Evolutionary conservation across 805 yeast species (phyloP).

Genomic region (Saccharomyces mikatae): DNA sequence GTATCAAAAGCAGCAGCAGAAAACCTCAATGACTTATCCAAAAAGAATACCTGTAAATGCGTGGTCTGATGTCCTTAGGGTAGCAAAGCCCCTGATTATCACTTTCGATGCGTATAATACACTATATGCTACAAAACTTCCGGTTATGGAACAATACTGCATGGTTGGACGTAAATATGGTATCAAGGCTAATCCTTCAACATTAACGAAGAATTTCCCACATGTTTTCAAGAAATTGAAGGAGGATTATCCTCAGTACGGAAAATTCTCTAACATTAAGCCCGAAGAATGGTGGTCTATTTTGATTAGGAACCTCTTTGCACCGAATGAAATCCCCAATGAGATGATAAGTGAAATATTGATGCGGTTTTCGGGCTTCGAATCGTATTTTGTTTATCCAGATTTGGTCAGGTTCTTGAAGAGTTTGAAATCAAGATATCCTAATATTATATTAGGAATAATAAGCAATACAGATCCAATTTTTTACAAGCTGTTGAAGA

Average conservation of each 20-base stretch:
- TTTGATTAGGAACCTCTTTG: conserved; percentile 39
- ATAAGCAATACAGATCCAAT: conserved; percentile 59
- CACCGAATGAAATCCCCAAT: conserved; percentile 28
- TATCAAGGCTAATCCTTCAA: conserved; percentile 23
- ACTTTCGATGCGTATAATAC: conserved; percentile 69
- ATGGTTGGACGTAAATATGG: conserved; percentile 42
- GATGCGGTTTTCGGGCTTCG: conserved; percentile 39
- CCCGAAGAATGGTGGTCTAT: conserved; percentile 52
- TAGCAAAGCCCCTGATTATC: conserved; percentile 37
- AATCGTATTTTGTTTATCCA: conserved; percentile 45
- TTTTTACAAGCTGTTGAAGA: conserved; percentile 38
- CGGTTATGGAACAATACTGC: conserved; percentile 48
- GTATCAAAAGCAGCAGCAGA: background rate
- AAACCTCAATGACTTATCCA: conserved; percentile 10
- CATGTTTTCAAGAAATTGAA: conserved; percentile 32
- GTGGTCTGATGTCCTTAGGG: conserved; percentile 8
- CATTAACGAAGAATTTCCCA: conserved; percentile 25
- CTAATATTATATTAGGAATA: conserved; percentile 36
- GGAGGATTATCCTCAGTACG: conserved; percentile 51
- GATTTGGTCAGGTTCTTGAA: conserved; percentile 45
- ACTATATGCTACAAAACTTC: conserved; percentile 46
- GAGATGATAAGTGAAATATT: conserved; percentile 41
- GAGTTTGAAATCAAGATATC: conserved; percentile 23
- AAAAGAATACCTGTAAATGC: conserved; percentile 7
- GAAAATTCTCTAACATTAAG: conserved; percentile 34